These are phyloP conservation scores for Pochonia chlamydosporia DNA, from an alignment of 2,329 filamentous ascomycete genomes.

Conservation along the genomic window DNA sequence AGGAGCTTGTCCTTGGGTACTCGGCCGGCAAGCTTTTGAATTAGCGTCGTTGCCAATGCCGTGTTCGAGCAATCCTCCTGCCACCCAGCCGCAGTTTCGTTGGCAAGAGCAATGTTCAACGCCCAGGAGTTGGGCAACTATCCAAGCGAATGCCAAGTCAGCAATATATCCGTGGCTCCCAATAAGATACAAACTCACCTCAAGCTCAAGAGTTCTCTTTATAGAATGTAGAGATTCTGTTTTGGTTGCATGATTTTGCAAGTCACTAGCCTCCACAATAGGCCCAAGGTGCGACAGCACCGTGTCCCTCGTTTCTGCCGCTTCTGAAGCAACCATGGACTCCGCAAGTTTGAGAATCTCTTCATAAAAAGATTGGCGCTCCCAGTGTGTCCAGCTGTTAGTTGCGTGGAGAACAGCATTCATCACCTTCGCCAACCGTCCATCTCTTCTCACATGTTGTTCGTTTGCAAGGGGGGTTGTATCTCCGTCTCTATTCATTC, in stretches of 20 bases:
- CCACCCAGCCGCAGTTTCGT: constrained; percentile 10
- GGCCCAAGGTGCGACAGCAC: constrained; percentile 12
- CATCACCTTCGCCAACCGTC: constrained; percentile 18
- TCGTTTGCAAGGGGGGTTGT: constrained; percentile 17
- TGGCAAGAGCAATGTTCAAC: constrained; percentile 17
- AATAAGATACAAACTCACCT: constrained; percentile 11
- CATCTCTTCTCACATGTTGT: constrained; percentile 19
- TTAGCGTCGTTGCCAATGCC: constrained; percentile 17
- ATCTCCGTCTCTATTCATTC: constrained; percentile 12
- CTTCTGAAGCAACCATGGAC: constrained; percentile 14
- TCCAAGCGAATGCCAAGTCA: background rate
- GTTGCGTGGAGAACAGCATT: constrained; percentile 14
- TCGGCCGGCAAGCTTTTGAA: constrained; percentile 18
- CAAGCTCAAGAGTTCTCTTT: constrained; percentile 16
- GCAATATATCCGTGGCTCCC: background rate
- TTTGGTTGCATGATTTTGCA: background rate
- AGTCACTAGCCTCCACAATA: constrained; percentile 13
- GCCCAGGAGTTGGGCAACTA: constrained; percentile 22
- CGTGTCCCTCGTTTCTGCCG: background rate
- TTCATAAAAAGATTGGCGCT: constrained; percentile 19
- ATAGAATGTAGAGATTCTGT: constrained; percentile 12
- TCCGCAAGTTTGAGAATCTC: constrained; percentile 20
- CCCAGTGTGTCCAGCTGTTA: constrained; percentile 17
- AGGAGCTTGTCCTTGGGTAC: constrained; percentile 20
- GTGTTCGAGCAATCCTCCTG: constrained; percentile 19